Evolutionary conservation across 345 rosid species (phyloP).

Genomic region (Salix suchowensis): DNA sequence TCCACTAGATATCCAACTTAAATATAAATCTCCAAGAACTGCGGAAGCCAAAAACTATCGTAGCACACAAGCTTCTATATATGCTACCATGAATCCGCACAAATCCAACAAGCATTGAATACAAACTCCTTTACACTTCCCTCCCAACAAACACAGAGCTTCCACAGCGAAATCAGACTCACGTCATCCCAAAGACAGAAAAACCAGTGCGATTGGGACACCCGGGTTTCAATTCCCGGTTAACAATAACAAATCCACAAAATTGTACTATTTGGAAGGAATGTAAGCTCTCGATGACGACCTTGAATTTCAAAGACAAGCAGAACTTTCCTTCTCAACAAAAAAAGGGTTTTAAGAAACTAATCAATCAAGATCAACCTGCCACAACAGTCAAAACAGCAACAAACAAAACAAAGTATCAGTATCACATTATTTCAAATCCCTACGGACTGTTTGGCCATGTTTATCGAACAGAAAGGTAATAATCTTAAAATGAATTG

Average conservation of each 20-base stretch:
- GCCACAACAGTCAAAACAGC: neutral
- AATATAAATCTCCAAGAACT: constrained; percentile 27
- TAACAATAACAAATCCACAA: constrained; percentile 3
- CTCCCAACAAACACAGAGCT: constrained; percentile 4
- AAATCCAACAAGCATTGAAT: constrained; percentile 29
- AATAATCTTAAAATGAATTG: neutral
- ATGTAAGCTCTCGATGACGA: neutral
- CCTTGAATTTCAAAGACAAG: neutral
- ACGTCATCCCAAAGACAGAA: neutral
- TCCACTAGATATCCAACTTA: constrained; percentile 26
- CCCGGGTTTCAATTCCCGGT: neutral
- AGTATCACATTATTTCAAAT: neutral
- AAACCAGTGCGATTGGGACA: neutral
- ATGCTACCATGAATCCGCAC: constrained; percentile 23
- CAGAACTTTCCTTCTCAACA: neutral
- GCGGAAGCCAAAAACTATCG: constrained; percentile 37
- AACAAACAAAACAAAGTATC: neutral
- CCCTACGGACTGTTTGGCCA: neutral
- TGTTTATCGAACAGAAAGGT: neutral
- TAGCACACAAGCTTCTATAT: constrained; percentile 29
- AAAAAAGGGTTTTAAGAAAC: neutral
- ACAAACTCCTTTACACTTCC: constrained; percentile 10
- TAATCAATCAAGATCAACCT: constrained; percentile 19
- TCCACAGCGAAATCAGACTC: neutral
- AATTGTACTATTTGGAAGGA: neutral